Conservation (phyloP, 106 monocot species). For the Vanilla planifolia region DNA sequence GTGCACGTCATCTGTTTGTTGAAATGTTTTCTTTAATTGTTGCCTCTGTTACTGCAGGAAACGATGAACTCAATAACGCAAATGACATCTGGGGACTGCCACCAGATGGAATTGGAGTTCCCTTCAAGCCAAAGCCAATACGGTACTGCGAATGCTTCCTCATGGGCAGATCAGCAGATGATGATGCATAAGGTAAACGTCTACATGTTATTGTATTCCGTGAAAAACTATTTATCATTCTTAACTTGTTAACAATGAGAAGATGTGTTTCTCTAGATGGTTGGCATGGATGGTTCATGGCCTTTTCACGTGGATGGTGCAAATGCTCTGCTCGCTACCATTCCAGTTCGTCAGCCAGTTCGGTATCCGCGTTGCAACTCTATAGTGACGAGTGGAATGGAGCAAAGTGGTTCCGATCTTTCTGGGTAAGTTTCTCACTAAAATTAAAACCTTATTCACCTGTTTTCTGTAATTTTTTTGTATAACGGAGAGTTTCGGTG, state of each 20-base stretch:
- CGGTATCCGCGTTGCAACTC: too few relatives aligned
- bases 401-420: too few relatives aligned
- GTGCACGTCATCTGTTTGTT: not conserved
- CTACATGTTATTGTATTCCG: not conserved
- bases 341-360: too few relatives aligned
- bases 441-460: too few relatives aligned
- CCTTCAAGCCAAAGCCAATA: conserved; percentile 1
- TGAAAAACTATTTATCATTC: not conserved
- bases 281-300: not conserved
- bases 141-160: not conserved
- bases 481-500: too few relatives aligned
- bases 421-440: too few relatives aligned
- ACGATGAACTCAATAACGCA: not conserved
- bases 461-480: too few relatives aligned
- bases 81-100: not conserved
- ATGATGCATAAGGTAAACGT: not conserved
- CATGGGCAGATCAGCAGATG: not conserved
- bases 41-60: not conserved
- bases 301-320: too few relatives aligned
- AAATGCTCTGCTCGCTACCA: too few relatives aligned
- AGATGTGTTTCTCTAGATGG: not conserved
- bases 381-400: too few relatives aligned
- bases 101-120: conserved; percentile 1
- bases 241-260: not conserved
- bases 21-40: not conserved